Evolutionary conservation across 2,329 filamentous ascomycete genomes (phyloP), one percentile per base, ranked within the genome.

Genomic region (Alternaria metachromatica): DNA sequence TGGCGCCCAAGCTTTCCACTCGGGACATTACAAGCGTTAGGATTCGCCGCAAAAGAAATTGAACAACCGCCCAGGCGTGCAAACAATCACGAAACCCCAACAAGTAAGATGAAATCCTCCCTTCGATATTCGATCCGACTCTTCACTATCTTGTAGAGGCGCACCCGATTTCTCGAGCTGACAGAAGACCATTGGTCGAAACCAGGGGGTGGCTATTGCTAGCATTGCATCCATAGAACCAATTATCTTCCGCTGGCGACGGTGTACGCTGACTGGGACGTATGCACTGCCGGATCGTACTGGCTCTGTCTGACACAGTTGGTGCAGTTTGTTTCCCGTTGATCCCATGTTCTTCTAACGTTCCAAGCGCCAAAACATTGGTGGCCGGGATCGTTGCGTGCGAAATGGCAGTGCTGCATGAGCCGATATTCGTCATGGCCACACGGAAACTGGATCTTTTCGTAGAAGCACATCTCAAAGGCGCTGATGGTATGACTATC

Each of bases 321-420:
- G 18, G 41, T 48, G 54, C 67, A 69, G 8, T 56, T 43, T 3
- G 25, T 30, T 30, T 55, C 82, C 5, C 77, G 80, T 28, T 84
- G 82, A 83, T 86, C 88, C 74, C 87, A 87, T 65, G 88, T 82
- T 23, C 88, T 85, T 66, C 78, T 82, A 63, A 92, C 84, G 43
- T 87, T 87, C 81, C 91, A 90, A 59, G 92, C 87, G 11, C 88
- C 85, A 67, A 87, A 87, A 78, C 92, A 94, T 70, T 88, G 84
- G 76, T 94, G 90, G 65, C 86, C 84, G 1, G 87, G 87, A 70
- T 93, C 89, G 75, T 92, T 92, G 62, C 92, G 89, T 6, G 91
- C 90, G 69, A 88, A 89, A 80, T 94, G 92, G 78, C 92, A 94
- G 78, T 92, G 87, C 23, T 87, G 88, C 73, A 89, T 88, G 28